Evolutionary conservation across 345 rosid genomes (phyloP).

Genomic region (Nasturtium officinale): DNA sequence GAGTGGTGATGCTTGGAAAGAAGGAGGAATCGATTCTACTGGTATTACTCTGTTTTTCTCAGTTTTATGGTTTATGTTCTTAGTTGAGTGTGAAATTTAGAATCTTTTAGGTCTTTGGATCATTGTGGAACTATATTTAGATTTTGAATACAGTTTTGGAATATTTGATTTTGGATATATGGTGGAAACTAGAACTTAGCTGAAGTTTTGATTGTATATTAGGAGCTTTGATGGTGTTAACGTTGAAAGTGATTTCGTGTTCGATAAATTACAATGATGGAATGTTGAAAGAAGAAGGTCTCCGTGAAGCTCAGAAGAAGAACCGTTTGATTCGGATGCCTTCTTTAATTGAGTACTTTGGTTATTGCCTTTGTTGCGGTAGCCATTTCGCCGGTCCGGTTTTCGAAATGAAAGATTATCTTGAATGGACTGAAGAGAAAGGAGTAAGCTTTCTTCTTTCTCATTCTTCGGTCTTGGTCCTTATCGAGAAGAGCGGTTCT

Average conservation of each 20-base stretch:
- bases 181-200: not conserved
- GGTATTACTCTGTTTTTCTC: slow-evolving; percentile 56
- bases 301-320: slow-evolving; percentile 84
- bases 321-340: slow-evolving; percentile 69
- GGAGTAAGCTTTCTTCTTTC: slow-evolving; percentile 61
- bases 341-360: slow-evolving; percentile 78
- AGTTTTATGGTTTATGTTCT: slow-evolving; percentile 12
- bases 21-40: slow-evolving; percentile 96
- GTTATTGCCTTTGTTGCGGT: slow-evolving; percentile 93
- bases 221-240: slow-evolving; percentile 98
- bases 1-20: slow-evolving; percentile 99
- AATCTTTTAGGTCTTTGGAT: not conserved
- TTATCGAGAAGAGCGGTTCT: slow-evolving; percentile 3
- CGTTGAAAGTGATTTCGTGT: slow-evolving; percentile 92
- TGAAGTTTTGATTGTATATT: slow-evolving; percentile 3
- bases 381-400: slow-evolving; percentile 98
- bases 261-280: slow-evolving; percentile 88
- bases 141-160: not conserved
- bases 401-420: slow-evolving; percentile 92
- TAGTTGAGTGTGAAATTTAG: not conserved
- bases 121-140: not conserved
- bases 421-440: slow-evolving; percentile 84
- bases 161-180: slow-evolving; percentile 11
- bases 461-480: not conserved
- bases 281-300: slow-evolving; percentile 70